Percentiles rank a stretch among this genome's conserved stretches.
Conservation (phyloP, 352 stramenopile species). For the Globisporangium cylindrosporum region DNA sequence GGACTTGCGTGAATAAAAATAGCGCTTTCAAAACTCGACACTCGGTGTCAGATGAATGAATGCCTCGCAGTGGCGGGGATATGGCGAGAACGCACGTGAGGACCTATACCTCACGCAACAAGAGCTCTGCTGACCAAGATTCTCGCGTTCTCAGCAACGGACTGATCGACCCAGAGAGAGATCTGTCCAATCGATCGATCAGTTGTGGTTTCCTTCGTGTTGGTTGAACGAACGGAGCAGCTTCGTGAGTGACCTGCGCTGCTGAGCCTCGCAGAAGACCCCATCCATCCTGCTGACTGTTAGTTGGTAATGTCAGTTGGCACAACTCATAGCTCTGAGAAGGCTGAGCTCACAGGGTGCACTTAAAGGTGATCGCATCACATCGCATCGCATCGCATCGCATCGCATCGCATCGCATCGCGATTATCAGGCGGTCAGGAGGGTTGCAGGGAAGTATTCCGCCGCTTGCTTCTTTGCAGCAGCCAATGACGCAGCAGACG, state of each 20-base stretch:
- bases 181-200: background rate
- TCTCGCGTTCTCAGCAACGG: background rate
- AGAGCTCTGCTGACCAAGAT: background rate
- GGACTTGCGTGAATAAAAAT: background rate
- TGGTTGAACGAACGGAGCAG: background rate
- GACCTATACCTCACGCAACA: background rate
- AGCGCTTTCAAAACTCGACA: background rate
- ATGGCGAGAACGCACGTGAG: background rate
- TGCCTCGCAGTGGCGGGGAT: background rate
- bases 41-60: background rate
- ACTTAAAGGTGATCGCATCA: background rate
- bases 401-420: too few relatives aligned
- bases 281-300: background rate
- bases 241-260: background rate
- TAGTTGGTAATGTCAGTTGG: background rate
- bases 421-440: background rate
- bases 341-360: background rate
- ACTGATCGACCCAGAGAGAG: background rate
- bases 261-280: background rate
- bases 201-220: background rate
- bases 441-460: background rate
- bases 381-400: too few relatives aligned
- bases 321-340: background rate
- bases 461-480: background rate
- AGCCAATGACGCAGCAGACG: conserved; percentile 3